Evolutionary conservation across 2,329 filamentous ascomycete species (phyloP), one percentile per base, ranked within the genome.

Genomic region (Exophiala spinifera): DNA sequence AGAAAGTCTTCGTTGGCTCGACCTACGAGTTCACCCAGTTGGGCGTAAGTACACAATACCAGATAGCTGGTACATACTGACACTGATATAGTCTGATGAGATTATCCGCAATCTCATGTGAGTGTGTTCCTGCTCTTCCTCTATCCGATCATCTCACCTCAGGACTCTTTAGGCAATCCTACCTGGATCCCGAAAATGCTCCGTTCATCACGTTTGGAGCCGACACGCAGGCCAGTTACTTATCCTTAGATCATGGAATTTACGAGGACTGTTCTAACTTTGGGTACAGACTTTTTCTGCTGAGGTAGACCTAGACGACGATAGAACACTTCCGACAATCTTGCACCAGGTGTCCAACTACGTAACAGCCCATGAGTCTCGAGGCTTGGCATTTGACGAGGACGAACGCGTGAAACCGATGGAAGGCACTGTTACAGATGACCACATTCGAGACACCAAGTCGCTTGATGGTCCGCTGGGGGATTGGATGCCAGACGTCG

Each of bases 181-280:
- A 51, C 15, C 31, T 53, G 44, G 57, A 57, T 40, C 45, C 52
- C 1, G 45, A 56, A 31, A 31, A 25, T n/a, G 55, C 55, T 19
- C 51, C 54, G 13, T 62, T 62, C 42, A 33, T 62, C 17, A 50
- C 49, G 15, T 61, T 56, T 21, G 60, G 61, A 21, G 28, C 28
- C 8, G 28, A 31, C 10, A 31, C 28, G 11, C 28, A 31, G 10
- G 28, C 11, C 4, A 31, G 28, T 10, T 10, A 31, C 10, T 7
- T 7, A 11, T 10, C 28, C 6, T 6, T 31, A 10, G 3, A 31
- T 11, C 28, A 10, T 31, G 28, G 11, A 31, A 31, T 3, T 31
- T 7, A 6, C 10, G 11, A 10, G 8, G 10, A 31, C 42, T 31
- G 33, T 14, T 33, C 60, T 62, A 43, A 62, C 43, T 20, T 36